Conservation (phyloP, 140 eudicot species). For the Cichorium intybus region DNA sequence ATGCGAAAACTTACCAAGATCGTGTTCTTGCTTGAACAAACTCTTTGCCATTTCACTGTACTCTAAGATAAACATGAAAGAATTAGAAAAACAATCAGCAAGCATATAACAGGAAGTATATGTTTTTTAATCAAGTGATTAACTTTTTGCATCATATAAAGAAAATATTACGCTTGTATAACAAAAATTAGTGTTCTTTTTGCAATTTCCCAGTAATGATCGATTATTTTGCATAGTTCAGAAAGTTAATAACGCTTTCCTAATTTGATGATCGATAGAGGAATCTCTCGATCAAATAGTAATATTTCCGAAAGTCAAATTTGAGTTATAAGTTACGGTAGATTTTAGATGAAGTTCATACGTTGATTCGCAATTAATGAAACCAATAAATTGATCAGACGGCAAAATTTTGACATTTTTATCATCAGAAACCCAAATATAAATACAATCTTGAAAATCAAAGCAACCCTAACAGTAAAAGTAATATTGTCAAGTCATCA, state of each 20-base stretch:
- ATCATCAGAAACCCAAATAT: not conserved
- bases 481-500: not conserved
- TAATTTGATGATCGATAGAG: no score
- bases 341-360: not conserved
- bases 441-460: not conserved
- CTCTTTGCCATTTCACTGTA: slow-evolving; percentile 65
- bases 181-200: no score
- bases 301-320: no score
- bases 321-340: no score
- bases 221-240: not conserved
- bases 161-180: no score
- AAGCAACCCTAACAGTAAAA: no score
- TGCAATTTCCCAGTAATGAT: not conserved
- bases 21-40: slow-evolving; percentile 76
- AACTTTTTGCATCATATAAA: not conserved
- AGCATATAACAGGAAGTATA: not conserved
- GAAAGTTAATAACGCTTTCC: no score
- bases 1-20: slow-evolving; percentile 43
- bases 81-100: not conserved
- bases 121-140: not conserved
- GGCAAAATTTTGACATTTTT: not conserved
- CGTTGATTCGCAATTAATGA: not conserved
- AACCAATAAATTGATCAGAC: not conserved
- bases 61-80: slow-evolving; percentile 6
- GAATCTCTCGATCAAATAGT: no score